These are phyloP conservation scores for Trypanosoma melophagium DNA, from an alignment of 208 protist species.

Conservation along the genomic window DNA sequence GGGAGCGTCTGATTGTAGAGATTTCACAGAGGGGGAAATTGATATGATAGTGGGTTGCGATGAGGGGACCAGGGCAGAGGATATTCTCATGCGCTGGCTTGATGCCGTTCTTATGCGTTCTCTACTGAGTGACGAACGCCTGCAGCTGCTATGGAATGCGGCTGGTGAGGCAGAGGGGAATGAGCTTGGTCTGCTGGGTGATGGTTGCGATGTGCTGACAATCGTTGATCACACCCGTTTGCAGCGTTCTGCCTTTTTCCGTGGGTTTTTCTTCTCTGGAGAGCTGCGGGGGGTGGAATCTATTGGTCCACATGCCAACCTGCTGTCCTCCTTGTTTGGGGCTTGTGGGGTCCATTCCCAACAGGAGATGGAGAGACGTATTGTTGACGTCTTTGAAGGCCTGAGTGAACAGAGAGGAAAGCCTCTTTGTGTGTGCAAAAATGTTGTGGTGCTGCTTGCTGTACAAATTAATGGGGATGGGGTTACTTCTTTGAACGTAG, in stretches of 20 bases:
- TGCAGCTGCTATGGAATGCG: not conserved
- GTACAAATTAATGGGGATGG: conserved; percentile 14
- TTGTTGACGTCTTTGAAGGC: conserved; percentile 14
- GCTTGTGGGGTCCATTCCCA: not conserved
- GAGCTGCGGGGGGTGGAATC: conserved; percentile 37
- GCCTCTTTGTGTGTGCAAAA: conserved; percentile 9
- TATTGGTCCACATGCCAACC: conserved; percentile 39
- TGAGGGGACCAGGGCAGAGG: not conserved
- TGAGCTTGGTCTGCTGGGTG: conserved; percentile 18
- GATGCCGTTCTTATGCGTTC: conserved; percentile 20
- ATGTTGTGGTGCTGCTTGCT: conserved; percentile 32
- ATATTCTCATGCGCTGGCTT: conserved; percentile 20
- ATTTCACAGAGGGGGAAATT: conserved; percentile 9
- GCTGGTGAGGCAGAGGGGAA: not conserved
- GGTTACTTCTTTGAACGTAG: not conserved
- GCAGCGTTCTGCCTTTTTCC: conserved; percentile 30
- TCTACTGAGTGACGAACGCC: not conserved
- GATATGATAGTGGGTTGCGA: conserved; percentile 2
- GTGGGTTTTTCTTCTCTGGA: conserved; percentile 44
- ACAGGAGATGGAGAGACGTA: conserved; percentile 8
- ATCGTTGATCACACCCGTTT: conserved; percentile 32
- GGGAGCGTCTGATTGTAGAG: not conserved
- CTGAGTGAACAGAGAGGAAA: not conserved
- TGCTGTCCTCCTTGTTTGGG: conserved; percentile 29
- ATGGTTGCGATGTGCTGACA: conserved; percentile 29